Base-by-base conservation (phyloP, 768 basidiomycete species). In the Paxillus rubicundulus region DNA sequence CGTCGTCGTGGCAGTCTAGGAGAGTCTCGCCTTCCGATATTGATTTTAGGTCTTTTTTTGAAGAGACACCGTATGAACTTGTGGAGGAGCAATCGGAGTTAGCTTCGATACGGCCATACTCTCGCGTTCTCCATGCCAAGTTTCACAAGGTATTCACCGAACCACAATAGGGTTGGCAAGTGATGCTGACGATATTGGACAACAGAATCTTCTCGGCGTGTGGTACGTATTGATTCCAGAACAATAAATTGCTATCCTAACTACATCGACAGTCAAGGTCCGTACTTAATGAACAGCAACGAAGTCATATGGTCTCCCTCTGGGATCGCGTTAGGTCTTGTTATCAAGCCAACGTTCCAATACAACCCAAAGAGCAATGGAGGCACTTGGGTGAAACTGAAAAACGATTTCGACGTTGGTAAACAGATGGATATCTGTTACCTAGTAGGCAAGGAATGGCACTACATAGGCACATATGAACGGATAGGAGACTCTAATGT, bases 381-480 rank as follows among this genome's bases (percentile, higher is more conserved):
- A 9, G 64, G 60, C 9, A 12, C 43, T 32, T 67, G 65, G 68
- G 46, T 27, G n/a, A 54, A 54, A 40, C 2, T 53, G 16, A 9
- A 47, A 24, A 38, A 49, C 12, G 4, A 13, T 28, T 62, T 68
- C 14, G 41, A 47, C 13, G 34, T 46, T 33, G 56, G 50, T 33
- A 47, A 57, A 40, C 55, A 24, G 21, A 46, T 67, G 54, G 67
- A 65, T 33, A 21, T 63, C 10, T 67, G 56, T 47, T 56, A n/a
- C 45, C 17, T 40, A 21, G 33, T 43, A 14, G 21, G 46, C 44
- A 49, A 50, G 2, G 42, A 9, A 20, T 44, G 34, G 36, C 45
- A 54, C 30, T 67, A 67, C 45, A 36, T 69, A 16, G 66, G 66
- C 8, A 67, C 62, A 32, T 67, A 67, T 46, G 61, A 69, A 52